phyloP scores from a whole-genome alignment of 192 early-diverging fungal species.

The Dissophora ornata region DNA sequence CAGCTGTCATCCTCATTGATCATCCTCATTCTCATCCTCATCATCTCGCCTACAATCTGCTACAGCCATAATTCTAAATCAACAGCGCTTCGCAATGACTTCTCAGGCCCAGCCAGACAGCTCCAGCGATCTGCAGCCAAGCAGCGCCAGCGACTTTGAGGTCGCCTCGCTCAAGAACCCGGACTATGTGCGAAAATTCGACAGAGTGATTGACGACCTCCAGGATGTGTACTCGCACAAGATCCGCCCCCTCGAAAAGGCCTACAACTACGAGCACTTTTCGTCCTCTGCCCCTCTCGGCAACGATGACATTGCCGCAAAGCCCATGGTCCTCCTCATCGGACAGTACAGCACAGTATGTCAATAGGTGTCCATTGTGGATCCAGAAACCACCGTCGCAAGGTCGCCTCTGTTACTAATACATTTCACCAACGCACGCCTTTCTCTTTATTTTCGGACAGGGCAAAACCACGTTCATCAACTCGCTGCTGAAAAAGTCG shows the following conservation, averaged over 20 bases:
- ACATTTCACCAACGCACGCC: too few relatives aligned
- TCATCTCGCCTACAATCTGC: too few relatives aligned
- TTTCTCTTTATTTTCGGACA: too few relatives aligned
- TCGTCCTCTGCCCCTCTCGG: conserved; percentile 79
- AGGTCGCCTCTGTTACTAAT: too few relatives aligned
- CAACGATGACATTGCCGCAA: conserved; percentile 81
- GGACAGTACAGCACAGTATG: conserved; percentile 83
- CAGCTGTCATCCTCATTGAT: too few relatives aligned
- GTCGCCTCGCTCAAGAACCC: conserved; percentile 55
- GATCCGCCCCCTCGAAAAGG: conserved; percentile 76
- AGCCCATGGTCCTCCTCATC: conserved; percentile 85
- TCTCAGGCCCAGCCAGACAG: neutral
- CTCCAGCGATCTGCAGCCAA: neutral
- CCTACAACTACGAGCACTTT: conserved; percentile 75
- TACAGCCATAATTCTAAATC: too few relatives aligned
- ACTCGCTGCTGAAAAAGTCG: conserved; percentile 77
- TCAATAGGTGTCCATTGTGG: too few relatives aligned
- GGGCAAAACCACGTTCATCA: conserved; percentile 88
- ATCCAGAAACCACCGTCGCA: too few relatives aligned
- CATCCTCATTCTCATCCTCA: too few relatives aligned
- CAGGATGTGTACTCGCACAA: conserved; percentile 75
- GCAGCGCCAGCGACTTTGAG: conserved; percentile 33
- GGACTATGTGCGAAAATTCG: conserved; percentile 50
- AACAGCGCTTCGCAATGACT: too few relatives aligned
- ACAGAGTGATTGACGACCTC: conserved; percentile 67